Percentiles rank a stretch among this genome's conserved stretches.
Conservation (phyloP, 306 rosid species). For the Casuarina cunninghamiana region DNA sequence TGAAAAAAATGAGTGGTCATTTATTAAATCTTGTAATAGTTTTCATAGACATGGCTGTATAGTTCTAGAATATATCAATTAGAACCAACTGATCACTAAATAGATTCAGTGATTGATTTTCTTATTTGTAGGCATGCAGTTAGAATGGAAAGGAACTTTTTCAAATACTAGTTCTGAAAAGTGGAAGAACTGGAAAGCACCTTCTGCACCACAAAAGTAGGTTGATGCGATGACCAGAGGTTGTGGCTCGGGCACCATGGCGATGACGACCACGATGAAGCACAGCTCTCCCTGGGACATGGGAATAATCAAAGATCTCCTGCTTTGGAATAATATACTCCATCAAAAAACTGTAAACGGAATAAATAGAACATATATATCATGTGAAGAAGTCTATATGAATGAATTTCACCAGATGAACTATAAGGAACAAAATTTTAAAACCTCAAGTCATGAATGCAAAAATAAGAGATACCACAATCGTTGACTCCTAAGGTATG, state of each 20-base stretch:
- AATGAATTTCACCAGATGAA: constrained; percentile 18
- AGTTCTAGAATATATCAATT: background rate
- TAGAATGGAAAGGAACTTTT: background rate
- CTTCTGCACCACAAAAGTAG: constrained; percentile 65
- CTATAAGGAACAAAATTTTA: constrained; percentile 18
- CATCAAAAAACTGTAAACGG: constrained; percentile 41
- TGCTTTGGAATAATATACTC: constrained; percentile 44
- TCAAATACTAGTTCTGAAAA: constrained; percentile 12
- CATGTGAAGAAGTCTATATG: constrained; percentile 17
- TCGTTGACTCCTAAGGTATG: background rate
- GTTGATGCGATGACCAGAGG: constrained; percentile 57
- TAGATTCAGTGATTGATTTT: background rate
- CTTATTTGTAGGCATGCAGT: background rate
- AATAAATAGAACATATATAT: constrained; percentile 30
- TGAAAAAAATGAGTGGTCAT: background rate
- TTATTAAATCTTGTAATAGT: background rate
- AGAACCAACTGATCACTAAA: background rate
- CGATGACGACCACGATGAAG: constrained; percentile 72
- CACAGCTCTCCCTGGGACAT: constrained; percentile 55
- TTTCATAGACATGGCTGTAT: background rate
- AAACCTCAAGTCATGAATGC: constrained; percentile 9
- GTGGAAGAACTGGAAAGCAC: constrained; percentile 29
- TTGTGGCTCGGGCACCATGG: constrained; percentile 63
- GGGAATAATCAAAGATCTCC: constrained; percentile 57
- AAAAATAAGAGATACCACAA: background rate